Base-by-base conservation (phyloP, 495 filamentous ascomycete species). In the Penicillium goetzii region DNA sequence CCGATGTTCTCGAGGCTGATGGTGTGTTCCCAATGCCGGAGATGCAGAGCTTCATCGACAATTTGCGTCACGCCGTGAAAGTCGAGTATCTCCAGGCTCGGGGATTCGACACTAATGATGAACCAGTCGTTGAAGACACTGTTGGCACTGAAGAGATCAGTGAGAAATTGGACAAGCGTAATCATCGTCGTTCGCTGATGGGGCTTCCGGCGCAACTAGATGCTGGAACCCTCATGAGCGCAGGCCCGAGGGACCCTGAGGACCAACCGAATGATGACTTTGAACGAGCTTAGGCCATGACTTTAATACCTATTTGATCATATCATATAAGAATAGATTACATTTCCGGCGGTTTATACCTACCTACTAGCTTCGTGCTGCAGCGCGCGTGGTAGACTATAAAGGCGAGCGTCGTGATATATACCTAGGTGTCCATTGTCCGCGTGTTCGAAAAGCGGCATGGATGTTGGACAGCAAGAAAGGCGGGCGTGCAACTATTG, bases 141-240 rank as follows among this genome's bases (percentile, higher is more conserved):
- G 12, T 67, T 26, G 74, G 60, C 69, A 80, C 87, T 0, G 88
- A 88, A 54, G 88, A 89, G 59, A 88, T 85, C 51, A 89, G 84
- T 62, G 87, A 91, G 50, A 77, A 76, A 56, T 68, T 78, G 12
- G 78, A 80, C 60, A 74, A 75, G 58, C 78, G 76, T 41, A 75
- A 67, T 53, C 73, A 82, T 61, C 78, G 78, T 38, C 74, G 70
- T 60, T 81, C 78, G 19, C 63, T 80, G 38, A 73, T 80, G 33
- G 72, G 69, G n/a, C 74, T 70, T 36, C 71, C 75, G 49, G 63
- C 59, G 51, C 72, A 78, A 53, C 58, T 80, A 55, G 79, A 81
- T 43, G 63, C 69, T 14, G 77, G 74, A 2, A 65, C 67, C 64
- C 69, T 79, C 47, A 61, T 72, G 23, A 64, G 63, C 52, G 72